Conservation (phyloP, 2,329 filamentous ascomycete genomes). For the Diplodia sapinea region DNA sequence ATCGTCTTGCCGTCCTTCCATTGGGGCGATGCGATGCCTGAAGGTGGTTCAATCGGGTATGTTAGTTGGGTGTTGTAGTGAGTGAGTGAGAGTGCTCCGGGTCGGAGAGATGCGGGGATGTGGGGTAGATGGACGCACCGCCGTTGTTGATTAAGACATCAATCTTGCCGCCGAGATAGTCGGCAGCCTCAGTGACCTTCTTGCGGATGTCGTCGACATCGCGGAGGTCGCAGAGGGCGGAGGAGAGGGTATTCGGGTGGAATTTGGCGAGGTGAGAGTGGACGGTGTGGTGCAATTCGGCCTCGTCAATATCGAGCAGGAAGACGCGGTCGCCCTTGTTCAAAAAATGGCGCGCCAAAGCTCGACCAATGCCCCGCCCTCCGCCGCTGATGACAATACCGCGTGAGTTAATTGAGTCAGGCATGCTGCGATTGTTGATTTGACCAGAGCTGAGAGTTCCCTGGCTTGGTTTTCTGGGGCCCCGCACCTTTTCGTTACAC, state of each 20-base stretch:
- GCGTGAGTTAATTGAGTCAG: background rate
- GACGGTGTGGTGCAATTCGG: constrained; percentile 38
- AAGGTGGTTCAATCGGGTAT: background rate
- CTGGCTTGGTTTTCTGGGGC: background rate
- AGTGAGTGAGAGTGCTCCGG: background rate
- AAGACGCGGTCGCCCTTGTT: constrained; percentile 49
- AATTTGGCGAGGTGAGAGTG: constrained; percentile 42
- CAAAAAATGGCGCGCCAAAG: constrained; percentile 52
- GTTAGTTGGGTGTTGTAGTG: background rate
- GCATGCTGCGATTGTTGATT: background rate
- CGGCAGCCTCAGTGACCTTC: constrained; percentile 50
- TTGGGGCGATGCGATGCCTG: constrained; percentile 45
- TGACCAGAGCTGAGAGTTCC: background rate
- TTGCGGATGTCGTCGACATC: constrained; percentile 50
- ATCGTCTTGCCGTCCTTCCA: constrained; percentile 56
- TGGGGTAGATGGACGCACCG: background rate
- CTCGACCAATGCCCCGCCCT: constrained; percentile 57
- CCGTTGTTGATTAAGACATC: constrained; percentile 49
- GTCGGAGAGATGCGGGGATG: background rate
- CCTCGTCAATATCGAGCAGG: constrained; percentile 45
- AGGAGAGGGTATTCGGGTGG: constrained; percentile 42
- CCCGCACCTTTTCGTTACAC: background rate
- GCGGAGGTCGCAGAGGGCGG: constrained; percentile 53
- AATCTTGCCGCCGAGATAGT: constrained; percentile 51
- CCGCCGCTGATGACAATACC: constrained; percentile 51